Evolutionary conservation across 73 alveolate species (phyloP).

Genomic region (Paraurostyla sp.): DNA sequence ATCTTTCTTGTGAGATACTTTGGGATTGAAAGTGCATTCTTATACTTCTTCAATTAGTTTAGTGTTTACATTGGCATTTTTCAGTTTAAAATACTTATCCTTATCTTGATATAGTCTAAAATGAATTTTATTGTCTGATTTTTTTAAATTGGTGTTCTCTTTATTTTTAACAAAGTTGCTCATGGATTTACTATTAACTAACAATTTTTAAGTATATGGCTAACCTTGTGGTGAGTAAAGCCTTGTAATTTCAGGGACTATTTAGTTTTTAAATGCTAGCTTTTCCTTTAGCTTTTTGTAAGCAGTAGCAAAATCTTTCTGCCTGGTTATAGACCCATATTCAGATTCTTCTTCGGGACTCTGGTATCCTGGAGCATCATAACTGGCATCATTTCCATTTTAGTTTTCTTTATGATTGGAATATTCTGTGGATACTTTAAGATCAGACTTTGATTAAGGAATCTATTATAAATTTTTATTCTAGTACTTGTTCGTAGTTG

Average conservation of each 20-base stretch:
- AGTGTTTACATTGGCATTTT: background rate
- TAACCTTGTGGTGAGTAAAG: no score
- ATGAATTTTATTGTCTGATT: no score
- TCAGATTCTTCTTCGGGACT: no score
- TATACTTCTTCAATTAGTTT: background rate
- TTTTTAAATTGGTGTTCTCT: background rate
- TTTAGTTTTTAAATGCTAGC: background rate
- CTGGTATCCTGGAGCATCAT: no score
- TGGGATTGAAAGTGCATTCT: slow-evolving; percentile 36
- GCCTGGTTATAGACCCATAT: background rate
- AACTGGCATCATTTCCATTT: no score
- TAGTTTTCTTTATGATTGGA: no score
- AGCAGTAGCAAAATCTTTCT: background rate
- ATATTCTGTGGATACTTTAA: no score
- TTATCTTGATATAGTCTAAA: slow-evolving; percentile 2
- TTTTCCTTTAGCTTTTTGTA: background rate
- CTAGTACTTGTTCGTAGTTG: no score
- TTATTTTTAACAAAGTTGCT: background rate
- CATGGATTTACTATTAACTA: background rate
- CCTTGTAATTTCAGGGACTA: background rate
- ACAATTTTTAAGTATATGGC: background rate
- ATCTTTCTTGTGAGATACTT: background rate
- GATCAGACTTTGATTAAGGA: no score
- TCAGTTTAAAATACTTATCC: background rate
- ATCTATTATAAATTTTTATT: no score